Conservation (phyloP, 495 filamentous ascomycete genomes). For the Beverwykella pulmonaria region DNA sequence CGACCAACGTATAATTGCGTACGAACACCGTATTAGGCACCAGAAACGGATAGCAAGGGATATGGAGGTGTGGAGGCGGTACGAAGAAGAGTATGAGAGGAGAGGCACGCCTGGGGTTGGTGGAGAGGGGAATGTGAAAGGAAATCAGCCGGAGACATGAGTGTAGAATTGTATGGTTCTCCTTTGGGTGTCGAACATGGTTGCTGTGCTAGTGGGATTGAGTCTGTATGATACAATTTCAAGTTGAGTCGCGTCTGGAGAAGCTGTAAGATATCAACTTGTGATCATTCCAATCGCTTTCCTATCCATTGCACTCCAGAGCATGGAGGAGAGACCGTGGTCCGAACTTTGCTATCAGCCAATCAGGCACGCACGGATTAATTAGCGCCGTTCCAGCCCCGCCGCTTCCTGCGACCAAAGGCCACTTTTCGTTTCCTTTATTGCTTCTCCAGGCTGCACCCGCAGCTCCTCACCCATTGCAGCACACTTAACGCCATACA, state of each 20-base stretch:
- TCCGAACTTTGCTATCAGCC: neutral
- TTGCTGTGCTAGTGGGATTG: too few species aligned
- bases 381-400: constrained; percentile 19
- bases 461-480: constrained; percentile 25
- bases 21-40: constrained; percentile 64
- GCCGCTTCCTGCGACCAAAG: constrained; percentile 25
- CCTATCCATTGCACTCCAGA: too few species aligned
- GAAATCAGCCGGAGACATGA: constrained; percentile 24
- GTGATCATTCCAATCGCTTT: neutral
- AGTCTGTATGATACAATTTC: too few species aligned
- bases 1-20: constrained; percentile 71
- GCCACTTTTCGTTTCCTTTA: constrained; percentile 16
- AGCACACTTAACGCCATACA: constrained; percentile 1
- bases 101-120: constrained; percentile 40
- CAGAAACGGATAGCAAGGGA: constrained; percentile 65
- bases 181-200: too few species aligned
- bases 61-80: constrained; percentile 61
- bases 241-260: too few species aligned
- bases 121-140: constrained; percentile 36
- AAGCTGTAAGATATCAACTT: neutral
- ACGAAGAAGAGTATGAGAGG: constrained; percentile 43
- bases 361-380: constrained; percentile 20
- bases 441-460: constrained; percentile 30
- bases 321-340: neutral
- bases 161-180: neutral